Base-by-base conservation (phyloP, 257 asterid genomes). In the Nicotiana knightiana region DNA sequence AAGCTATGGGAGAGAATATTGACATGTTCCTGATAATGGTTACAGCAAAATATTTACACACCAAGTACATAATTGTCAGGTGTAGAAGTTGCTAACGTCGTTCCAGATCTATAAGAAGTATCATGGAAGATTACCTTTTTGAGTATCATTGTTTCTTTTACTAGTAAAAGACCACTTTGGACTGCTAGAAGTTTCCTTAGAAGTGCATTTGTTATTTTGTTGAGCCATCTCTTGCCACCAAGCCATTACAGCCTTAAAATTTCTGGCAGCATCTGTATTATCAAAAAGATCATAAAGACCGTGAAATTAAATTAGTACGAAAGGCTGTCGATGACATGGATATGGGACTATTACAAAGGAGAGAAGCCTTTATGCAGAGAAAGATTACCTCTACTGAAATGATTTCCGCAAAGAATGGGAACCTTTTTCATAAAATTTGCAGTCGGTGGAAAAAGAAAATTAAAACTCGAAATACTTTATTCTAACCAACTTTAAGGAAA, bases 161-260 rank as follows among this genome's bases (percentile, higher is more conserved):
- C 83, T 81, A 78, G 81, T 78, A 79, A 85, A 84, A 76, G 80
- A 84, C 86, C 83, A 65, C 70, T 82, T 85, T 67, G 78, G 76
- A 79, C 85, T 35, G 79, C 77, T 51, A 82, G 87, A 65, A 77
- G 83, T 89, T 59, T 87, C 81, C 80, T 81, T 84, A 70, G 81
- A 18, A 85, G 79, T 85, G 85, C 90, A 84, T 87, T 90, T 91
- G 85, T 91, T 92, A 87, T 92, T 96, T 84, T 89, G 92, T 82
- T 91, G 97, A 84, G 98, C 98, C 99, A 96, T 96, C 81, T 93
- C 99, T 92, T 93, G 91, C 99, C 98, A 96, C 99, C 99, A 96
- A 78, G 97, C 83, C 97, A 94, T 96, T 77, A 96, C 89, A 82
- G 95, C 90, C 90, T 92, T 92, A 82, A 96, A 94, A 86, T 88